Conservation (phyloP, 352 stramenopile genomes). For the Phytopythium aichiense region DNA sequence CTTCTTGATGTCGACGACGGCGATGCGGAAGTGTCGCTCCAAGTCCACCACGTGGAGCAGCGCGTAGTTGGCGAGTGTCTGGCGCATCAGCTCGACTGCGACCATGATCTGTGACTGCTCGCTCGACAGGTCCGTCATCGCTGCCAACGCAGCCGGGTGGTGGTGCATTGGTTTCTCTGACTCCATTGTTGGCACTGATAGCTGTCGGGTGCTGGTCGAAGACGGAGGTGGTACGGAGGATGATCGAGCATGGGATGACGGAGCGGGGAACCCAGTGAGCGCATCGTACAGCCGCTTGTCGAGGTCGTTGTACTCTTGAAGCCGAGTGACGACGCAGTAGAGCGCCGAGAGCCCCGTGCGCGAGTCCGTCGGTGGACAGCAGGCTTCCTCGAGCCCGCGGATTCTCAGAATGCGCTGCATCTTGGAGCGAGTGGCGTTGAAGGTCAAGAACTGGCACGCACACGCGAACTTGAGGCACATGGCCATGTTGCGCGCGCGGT, state of each 20-base stretch:
- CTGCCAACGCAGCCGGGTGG: background rate
- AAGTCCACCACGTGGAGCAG: conserved; percentile 60
- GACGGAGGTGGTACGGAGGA: background rate
- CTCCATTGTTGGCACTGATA: background rate
- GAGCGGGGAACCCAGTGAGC: conserved; percentile 28
- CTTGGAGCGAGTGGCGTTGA: conserved; percentile 45
- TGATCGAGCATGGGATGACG: background rate
- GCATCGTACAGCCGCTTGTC: conserved; percentile 66
- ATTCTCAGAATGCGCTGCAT: conserved; percentile 63
- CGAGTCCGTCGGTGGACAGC: conserved; percentile 29
- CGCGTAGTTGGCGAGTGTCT: conserved; percentile 67
- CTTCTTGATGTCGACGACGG: conserved; percentile 69
- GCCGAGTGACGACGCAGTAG: conserved; percentile 53
- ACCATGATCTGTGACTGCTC: conserved; percentile 14
- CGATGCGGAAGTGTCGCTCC: conserved; percentile 45
- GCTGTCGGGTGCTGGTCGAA: background rate
- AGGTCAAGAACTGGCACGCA: conserved; percentile 63
- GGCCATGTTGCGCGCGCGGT: conserved; percentile 55
- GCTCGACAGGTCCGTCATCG: conserved; percentile 3
- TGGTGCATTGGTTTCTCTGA: background rate
- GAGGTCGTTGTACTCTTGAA: conserved; percentile 73
- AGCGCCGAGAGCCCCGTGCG: conserved; percentile 34
- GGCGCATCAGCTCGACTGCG: conserved; percentile 48
- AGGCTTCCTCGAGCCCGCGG: conserved; percentile 39
- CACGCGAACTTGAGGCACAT: conserved; percentile 71